These are phyloP conservation scores for Pichia sp. DNA, from an alignment of 1,139 yeast genomes.

Conservation along the genomic window DNA sequence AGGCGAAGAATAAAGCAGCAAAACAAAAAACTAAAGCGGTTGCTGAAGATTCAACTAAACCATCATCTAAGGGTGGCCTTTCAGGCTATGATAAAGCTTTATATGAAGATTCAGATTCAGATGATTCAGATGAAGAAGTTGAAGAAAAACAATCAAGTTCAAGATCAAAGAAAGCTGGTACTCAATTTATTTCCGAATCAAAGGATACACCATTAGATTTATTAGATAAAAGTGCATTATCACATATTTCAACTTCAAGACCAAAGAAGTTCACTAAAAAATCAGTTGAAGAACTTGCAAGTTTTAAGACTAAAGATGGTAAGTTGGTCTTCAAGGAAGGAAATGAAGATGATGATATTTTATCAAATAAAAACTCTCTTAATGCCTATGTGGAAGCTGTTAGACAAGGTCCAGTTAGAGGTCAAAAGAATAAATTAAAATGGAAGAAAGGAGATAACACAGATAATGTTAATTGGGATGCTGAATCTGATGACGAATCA, in stretches of 20 bases:
- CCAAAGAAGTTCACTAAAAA: constrained; percentile 52
- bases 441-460: constrained; percentile 61
- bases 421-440: constrained; percentile 85
- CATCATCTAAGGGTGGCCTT: constrained; percentile 9
- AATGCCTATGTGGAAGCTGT: constrained; percentile 94
- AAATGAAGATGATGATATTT: constrained; percentile 47
- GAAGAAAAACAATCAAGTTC: constrained; percentile 20
- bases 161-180: constrained; percentile 24
- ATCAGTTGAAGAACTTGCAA: constrained; percentile 37
- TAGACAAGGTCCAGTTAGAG: constrained; percentile 85
- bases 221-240: constrained; percentile 74
- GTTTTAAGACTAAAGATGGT: constrained; percentile 45
- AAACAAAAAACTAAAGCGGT: constrained; percentile 39
- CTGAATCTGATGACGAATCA: constrained; percentile 20
- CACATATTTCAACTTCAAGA: constrained; percentile 81
- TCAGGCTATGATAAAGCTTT: constrained; percentile 84
- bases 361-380: constrained; percentile 50
- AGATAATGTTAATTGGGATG: constrained; percentile 50
- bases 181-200: constrained; percentile 69
- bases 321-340: constrained; percentile 41
- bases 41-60: constrained; percentile 30
- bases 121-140: constrained; percentile 40
- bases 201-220: constrained; percentile 84
- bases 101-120: constrained; percentile 48
- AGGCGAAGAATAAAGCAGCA: constrained; percentile 67